Evolutionary conservation across 495 filamentous ascomycete species (phyloP).

Genomic region (Daldinia decipiens): DNA sequence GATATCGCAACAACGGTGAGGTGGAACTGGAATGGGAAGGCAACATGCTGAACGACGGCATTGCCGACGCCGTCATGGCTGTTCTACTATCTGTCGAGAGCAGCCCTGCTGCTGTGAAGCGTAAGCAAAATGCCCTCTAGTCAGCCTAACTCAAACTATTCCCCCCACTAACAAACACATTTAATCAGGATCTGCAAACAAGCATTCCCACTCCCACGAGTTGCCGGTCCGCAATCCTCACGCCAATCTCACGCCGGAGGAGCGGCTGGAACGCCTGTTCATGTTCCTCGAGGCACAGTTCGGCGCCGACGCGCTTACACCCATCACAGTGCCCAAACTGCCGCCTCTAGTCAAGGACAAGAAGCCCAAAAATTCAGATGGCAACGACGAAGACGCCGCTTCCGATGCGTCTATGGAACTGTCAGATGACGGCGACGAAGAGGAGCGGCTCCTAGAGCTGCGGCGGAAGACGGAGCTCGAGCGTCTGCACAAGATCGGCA

Average conservation of each 20-base stretch:
- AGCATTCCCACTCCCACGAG: conserved; percentile 68
- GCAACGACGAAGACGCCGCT: conserved; percentile 39
- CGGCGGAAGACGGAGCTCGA: conserved; percentile 65
- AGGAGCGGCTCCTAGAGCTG: conserved; percentile 52
- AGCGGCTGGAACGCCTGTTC: conserved; percentile 83
- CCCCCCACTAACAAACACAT: conserved; percentile 40
- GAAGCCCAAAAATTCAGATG: conserved; percentile 43
- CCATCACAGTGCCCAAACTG: conserved; percentile 75
- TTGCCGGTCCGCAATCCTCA: conserved; percentile 72
- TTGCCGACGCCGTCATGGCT: conserved; percentile 94
- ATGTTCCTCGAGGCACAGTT: conserved; percentile 99
- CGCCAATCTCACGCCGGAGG: conserved; percentile 71
- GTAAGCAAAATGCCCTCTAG: conserved; percentile 59
- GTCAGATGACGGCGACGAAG: conserved; percentile 54
- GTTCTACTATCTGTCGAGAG: conserved; percentile 90
- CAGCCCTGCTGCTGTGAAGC: conserved; percentile 92
- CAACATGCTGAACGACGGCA: conserved; percentile 96
- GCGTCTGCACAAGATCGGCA: conserved; percentile 79
- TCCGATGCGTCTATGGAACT: conserved; percentile 55
- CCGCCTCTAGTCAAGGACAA: conserved; percentile 47
- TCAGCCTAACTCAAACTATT: conserved; percentile 24
- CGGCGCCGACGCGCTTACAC: conserved; percentile 76
- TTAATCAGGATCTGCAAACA: conserved; percentile 59
- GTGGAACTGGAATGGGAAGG: conserved; percentile 97
- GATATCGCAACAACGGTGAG: conserved; percentile 74